Conservation (phyloP, 2,329 filamentous ascomycete species). For the Neonectria coccinea region DNA sequence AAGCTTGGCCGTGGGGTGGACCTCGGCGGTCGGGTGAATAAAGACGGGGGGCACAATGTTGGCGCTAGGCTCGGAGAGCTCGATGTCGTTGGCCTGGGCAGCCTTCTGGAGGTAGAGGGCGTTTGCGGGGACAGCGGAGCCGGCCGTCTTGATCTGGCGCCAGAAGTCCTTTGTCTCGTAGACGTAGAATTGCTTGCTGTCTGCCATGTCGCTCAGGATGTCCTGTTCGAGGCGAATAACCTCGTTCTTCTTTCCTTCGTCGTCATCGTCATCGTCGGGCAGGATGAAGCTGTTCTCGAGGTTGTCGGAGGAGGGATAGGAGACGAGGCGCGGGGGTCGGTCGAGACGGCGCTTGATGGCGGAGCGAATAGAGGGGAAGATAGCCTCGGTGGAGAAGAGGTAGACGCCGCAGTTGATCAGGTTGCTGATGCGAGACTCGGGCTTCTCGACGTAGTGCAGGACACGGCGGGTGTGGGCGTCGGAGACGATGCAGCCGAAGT, state of each 20-base stretch:
- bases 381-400: conserved; percentile 93
- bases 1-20: conserved; percentile 95
- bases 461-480: conserved; percentile 95
- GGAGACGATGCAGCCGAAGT: conserved; percentile 98
- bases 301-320: conserved; percentile 97
- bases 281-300: conserved; percentile 75
- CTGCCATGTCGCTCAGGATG: conserved; percentile 92
- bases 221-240: conserved; percentile 97
- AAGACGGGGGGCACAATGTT: conserved; percentile 93
- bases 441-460: conserved; percentile 99
- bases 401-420: conserved; percentile 99
- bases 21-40: conserved; percentile 90
- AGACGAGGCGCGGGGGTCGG: conserved; percentile 83
- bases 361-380: conserved; percentile 94
- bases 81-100: conserved; percentile 80
- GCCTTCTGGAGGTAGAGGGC: conserved; percentile 97
- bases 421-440: conserved; percentile 96
- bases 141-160: conserved; percentile 99
- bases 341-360: conserved; percentile 97
- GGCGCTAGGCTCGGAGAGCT: conserved; percentile 84
- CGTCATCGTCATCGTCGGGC: conserved; percentile 68
- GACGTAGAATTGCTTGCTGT: conserved; percentile 98
- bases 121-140: conserved; percentile 95
- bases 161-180: conserved; percentile 99
- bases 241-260: conserved; percentile 83